A percentile compares a stretch with the other conserved stretches of the same genome.
Conservation (phyloP, 2,329 filamentous ascomycete species). For the Kalmusia sp. region DNA sequence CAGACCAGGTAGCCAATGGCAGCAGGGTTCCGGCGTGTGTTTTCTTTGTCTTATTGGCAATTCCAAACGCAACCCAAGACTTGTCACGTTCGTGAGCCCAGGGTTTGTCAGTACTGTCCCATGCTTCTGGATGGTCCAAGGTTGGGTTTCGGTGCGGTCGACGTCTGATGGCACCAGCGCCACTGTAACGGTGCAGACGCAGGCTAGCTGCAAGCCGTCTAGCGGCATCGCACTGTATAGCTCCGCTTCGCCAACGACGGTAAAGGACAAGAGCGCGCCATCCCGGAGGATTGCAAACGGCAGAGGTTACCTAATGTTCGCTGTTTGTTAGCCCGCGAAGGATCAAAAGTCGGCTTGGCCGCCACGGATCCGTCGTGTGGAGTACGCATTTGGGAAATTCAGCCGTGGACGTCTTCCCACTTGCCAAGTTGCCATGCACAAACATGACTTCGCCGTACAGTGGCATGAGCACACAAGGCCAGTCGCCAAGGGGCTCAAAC, state of each 20-base stretch:
- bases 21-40: no score
- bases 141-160: conserved; percentile 16
- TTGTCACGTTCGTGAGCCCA: neutral
- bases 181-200: conserved; percentile 17
- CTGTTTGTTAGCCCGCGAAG: neutral
- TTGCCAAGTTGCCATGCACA: neutral
- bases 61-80: neutral
- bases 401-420: neutral
- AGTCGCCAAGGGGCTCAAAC: neutral
- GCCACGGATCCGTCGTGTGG: neutral
- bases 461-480: neutral
- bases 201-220: conserved; percentile 12
- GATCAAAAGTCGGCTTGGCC: neutral
- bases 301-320: neutral
- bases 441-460: neutral
- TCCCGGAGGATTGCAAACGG: neutral
- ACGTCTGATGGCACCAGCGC: conserved; percentile 19
- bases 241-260: conserved; percentile 8
- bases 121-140: neutral
- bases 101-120: neutral
- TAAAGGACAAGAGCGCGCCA: neutral
- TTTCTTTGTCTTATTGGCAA: neutral
- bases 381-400: conserved; percentile 3
- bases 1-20: no score
- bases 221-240: conserved; percentile 11